phyloP scores from a whole-genome alignment of 208 protist species.

The Leishmania amazonensis region DNA sequence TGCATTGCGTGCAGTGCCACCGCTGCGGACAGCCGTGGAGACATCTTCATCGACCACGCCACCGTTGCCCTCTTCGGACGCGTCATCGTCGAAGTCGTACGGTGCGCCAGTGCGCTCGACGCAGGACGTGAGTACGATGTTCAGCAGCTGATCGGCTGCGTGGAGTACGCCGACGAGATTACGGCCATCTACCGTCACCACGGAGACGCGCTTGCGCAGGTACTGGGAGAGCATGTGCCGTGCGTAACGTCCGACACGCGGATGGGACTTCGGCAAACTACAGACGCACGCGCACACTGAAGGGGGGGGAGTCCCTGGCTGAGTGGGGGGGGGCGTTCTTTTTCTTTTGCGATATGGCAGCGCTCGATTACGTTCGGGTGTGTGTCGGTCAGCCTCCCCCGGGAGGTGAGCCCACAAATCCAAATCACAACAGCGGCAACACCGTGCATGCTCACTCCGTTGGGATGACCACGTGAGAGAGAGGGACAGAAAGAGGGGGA shows the following conservation, averaged over 20 bases:
- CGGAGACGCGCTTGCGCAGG: conserved; percentile 74
- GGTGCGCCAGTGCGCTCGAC: conserved; percentile 63
- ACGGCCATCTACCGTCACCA: conserved; percentile 80
- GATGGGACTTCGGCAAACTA: background rate
- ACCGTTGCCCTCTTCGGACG: conserved; percentile 8
- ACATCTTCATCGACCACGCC: background rate
- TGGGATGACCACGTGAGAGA: background rate
- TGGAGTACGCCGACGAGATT: conserved; percentile 81
- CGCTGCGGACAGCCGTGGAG: background rate
- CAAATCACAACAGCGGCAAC: background rate
- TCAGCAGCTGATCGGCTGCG: conserved; percentile 81
- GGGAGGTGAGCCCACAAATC: background rate
- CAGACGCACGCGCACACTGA: background rate
- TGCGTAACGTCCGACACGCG: background rate
- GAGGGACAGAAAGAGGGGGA: background rate
- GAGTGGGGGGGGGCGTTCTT: background rate
- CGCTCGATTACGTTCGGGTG: background rate
- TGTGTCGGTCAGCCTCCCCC: background rate
- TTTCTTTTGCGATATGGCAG: background rate
- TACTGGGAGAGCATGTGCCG: conserved; percentile 63
- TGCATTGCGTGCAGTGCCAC: background rate
- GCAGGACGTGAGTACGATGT: conserved; percentile 74
- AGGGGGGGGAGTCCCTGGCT: background rate
- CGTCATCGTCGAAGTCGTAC: conserved; percentile 31
- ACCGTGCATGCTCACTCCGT: background rate